phyloP scores from a whole-genome alignment of 257 asterid genomes.

The Linderniella brevidens region DNA sequence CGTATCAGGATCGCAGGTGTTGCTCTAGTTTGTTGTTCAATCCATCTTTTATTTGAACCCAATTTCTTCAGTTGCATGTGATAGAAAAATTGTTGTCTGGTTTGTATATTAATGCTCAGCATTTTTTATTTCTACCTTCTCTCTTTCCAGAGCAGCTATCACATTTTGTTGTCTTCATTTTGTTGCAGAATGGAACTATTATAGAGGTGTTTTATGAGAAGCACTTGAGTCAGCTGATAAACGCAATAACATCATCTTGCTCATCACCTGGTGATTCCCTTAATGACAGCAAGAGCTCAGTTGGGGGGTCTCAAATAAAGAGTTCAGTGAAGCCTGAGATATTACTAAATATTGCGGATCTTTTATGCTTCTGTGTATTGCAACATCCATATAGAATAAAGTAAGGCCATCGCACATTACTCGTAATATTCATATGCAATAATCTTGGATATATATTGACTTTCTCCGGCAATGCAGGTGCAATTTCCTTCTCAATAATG shows the following conservation, averaged over 20 bases:
- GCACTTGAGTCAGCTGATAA: constrained; percentile 70
- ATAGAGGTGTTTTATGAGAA: constrained; percentile 85
- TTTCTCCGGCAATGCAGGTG: constrained; percentile 36
- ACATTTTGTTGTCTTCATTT: constrained; percentile 8
- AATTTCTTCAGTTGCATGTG: too few species aligned
- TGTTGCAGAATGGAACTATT: constrained; percentile 65
- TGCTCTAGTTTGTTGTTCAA: not conserved
- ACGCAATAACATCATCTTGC: constrained; percentile 66
- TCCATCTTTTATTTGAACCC: not conserved
- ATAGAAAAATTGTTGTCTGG: not conserved
- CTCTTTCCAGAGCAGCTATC: not conserved
- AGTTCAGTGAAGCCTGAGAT: constrained; percentile 67
- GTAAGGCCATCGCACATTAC: constrained; percentile 26
- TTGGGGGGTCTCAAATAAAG: constrained; percentile 29
- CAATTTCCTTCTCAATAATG: constrained; percentile 74
- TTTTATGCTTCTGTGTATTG: constrained; percentile 82
- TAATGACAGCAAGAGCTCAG: constrained; percentile 22
- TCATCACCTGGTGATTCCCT: constrained; percentile 21
- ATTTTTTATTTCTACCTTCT: not conserved
- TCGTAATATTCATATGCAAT: not conserved
- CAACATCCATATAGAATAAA: constrained; percentile 91
- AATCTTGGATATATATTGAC: constrained; percentile 3
- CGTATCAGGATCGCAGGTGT: constrained; percentile 71
- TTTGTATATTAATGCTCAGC: not conserved
- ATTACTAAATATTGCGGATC: constrained; percentile 71